Evolutionary conservation across 2,329 filamentous ascomycete species (phyloP), one percentile per base, ranked within the genome.

Genomic region (Colletotrichum horii): DNA sequence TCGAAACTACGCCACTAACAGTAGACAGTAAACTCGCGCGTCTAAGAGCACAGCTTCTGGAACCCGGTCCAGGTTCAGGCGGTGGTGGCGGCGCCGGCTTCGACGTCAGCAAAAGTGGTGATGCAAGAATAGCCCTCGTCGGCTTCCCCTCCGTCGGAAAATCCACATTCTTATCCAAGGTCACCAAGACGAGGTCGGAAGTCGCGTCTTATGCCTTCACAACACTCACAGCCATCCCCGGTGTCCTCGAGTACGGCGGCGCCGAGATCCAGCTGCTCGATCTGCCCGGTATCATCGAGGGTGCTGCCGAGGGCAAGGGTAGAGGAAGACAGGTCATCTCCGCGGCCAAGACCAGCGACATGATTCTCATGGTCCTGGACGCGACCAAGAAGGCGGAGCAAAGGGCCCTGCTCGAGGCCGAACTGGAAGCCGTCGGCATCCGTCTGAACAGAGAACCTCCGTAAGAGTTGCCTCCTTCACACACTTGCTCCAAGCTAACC

Each of bases 131-230:
- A 86, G 96, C 97, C 3, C 92, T 99, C 3, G 97, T 99, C 70
- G 97, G 97, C n/a, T 99, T 99, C 81, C 97, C 97, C 0, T 99
- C 97, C 0, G 97, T 99, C 67, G 97, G 97, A 84, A 99, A 99
- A 88, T 99, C 97, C 4, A 99, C 97, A 0, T 98, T 99, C 83
- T 85, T 99, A n/a, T 98, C 96, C 65, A 98, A 98, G 83, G 97
- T 99, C 83, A 99, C 97, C 66, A 98, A 98, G 87, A 99, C 97
- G 52, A 96, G 95, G 82, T 98, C 96, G 66, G 96, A 98, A 84
- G 96, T 98, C 32, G 97, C 97, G 1, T 95, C 97, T 1, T 99
- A 99, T 83, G 93, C 96, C 72, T 99, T 99, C 91, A 99, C 97
- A 14, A 99, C 97, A 2, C 89, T 99, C 60, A 99, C 97, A 12